A percentile compares a stretch with the other conserved stretches of the same genome.
phyloP scores from a whole-genome alignment of 192 early-diverging fungal species.

The Podila clonocystis region DNA sequence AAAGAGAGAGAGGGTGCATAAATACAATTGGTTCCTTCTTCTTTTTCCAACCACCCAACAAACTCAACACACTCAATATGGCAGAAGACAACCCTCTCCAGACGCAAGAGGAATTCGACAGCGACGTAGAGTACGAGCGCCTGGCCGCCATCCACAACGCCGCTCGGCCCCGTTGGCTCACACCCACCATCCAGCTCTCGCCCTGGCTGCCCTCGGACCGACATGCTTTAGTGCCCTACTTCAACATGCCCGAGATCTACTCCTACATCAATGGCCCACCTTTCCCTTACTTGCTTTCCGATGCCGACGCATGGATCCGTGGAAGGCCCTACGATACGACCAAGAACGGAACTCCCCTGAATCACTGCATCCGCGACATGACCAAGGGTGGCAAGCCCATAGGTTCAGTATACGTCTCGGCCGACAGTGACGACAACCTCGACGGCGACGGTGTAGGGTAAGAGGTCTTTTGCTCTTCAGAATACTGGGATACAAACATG shows the following conservation, averaged over 20 bases:
- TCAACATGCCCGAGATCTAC: conserved; percentile 6
- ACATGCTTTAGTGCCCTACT: conserved; percentile 6
- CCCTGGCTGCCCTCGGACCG: conserved; percentile 8
- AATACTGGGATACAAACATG: too few relatives aligned
- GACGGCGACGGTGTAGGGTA: conserved; percentile 11
- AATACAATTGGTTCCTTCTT: too few relatives aligned
- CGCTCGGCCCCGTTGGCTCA: conserved; percentile 1
- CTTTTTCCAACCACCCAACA: too few relatives aligned
- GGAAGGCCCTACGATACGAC: neutral
- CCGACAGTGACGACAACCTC: conserved; percentile 1
- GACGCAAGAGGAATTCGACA: too few relatives aligned
- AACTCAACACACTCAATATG: too few relatives aligned
- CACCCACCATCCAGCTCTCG: conserved; percentile 9
- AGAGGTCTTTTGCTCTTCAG: neutral
- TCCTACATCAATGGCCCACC: conserved; percentile 16
- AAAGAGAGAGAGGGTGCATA: too few relatives aligned
- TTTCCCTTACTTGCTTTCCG: neutral
- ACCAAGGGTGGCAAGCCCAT: conserved; percentile 4
- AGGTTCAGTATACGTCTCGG: neutral
- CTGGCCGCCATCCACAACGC: neutral
- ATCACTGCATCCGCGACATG: conserved; percentile 6
- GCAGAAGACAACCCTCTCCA: too few relatives aligned
- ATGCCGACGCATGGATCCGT: conserved; percentile 11
- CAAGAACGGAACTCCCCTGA: conserved; percentile 1
- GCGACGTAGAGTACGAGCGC: neutral